Evolutionary conservation across 23 red algal species (phyloP).

Genomic region (Gracilaria gracilis): DNA sequence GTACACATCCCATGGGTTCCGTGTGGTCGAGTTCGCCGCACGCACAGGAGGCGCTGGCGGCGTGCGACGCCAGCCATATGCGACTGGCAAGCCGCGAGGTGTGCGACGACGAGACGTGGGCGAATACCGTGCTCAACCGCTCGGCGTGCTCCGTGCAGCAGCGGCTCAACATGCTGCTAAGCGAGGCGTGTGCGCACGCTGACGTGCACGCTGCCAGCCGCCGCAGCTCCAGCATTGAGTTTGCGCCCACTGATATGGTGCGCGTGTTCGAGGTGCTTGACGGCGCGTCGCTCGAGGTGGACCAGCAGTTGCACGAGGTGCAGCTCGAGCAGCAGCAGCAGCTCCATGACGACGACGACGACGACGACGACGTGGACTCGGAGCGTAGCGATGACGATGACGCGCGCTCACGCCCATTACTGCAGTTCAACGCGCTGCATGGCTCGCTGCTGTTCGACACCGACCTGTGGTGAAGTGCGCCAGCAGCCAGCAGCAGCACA

Average conservation of each 20-base stretch:
- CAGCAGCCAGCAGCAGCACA: neutral
- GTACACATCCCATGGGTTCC: neutral
- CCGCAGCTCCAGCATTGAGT: slow-evolving; percentile 28
- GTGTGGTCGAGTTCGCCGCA: neutral
- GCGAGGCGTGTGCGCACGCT: neutral
- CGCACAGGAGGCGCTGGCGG: neutral
- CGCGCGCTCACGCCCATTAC: too few relatives aligned
- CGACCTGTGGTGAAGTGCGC: slow-evolving; percentile 12
- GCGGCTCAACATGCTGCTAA: slow-evolving; percentile 31
- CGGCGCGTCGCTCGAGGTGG: neutral
- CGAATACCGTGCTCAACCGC: slow-evolving; percentile 64
- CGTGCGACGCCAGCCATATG: neutral
- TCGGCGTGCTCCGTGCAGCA: slow-evolving; percentile 49
- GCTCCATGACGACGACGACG: neutral
- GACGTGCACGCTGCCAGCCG: neutral
- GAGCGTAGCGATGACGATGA: too few relatives aligned
- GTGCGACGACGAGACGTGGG: slow-evolving; percentile 63
- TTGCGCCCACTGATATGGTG: slow-evolving; percentile 55
- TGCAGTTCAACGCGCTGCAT: neutral
- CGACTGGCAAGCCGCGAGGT: slow-evolving; percentile 59
- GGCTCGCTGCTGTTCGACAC: slow-evolving; percentile 19
- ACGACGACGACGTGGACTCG: too few relatives aligned
- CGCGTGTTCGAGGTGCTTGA: slow-evolving; percentile 38
- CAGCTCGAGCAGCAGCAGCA: neutral
- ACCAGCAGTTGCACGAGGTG: neutral